Percentiles rank a stretch among this genome's conserved stretches.
Evolutionary conservation across 2,329 filamentous ascomycete species (phyloP).

Genomic region (Talaromyces marneffei): DNA sequence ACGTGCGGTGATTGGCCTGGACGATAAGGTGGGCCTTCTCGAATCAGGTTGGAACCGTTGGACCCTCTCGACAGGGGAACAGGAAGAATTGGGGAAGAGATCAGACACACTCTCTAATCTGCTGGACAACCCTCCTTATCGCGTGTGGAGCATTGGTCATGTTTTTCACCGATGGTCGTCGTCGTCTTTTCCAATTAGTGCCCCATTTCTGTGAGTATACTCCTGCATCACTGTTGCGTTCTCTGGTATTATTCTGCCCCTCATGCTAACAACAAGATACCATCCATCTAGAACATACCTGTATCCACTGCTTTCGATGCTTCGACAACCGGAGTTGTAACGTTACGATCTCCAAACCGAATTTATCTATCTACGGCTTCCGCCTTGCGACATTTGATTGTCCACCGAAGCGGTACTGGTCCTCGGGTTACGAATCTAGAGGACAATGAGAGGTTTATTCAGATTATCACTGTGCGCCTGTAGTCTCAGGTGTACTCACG

Average conservation of each 20-base stretch:
- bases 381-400: not conserved
- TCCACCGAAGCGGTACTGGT: not conserved
- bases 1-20: not conserved
- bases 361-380: not conserved
- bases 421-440: slow-evolving; percentile 15
- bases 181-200: not conserved
- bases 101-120: not conserved
- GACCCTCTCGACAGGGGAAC: not conserved
- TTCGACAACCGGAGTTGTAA: not conserved
- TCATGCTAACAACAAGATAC: slow-evolving; percentile 2
- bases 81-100: not conserved
- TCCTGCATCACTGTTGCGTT: not conserved
- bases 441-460: slow-evolving; percentile 31
- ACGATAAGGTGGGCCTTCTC: not conserved
- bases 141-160: not conserved
- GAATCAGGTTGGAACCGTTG: not conserved
- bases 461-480: slow-evolving; percentile 23
- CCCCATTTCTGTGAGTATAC: not conserved
- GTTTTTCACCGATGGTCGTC: not conserved
- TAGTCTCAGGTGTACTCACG: slow-evolving; percentile 23
- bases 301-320: not conserved
- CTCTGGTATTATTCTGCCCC: not conserved
- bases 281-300: not conserved
- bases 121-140: not conserved
- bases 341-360: too few species aligned